Conservation (phyloP, 202 grass and related monocot species). For the Digitaria exilis region DNA sequence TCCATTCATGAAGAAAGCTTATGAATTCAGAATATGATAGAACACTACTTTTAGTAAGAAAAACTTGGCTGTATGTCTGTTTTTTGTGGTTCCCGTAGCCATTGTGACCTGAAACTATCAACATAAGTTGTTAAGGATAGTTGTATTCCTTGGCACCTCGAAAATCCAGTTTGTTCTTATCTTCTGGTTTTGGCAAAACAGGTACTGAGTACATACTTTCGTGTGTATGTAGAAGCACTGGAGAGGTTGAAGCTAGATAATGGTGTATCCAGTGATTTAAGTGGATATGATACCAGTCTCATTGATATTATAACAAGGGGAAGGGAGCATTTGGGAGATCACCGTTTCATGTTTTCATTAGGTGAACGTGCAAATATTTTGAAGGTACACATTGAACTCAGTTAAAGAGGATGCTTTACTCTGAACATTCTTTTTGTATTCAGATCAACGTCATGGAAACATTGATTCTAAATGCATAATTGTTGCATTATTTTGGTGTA, state of each 20-base stretch:
- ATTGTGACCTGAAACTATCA: background rate
- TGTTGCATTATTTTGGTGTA: background rate
- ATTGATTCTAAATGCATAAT: constrained; percentile 12
- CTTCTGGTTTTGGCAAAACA: constrained; percentile 31
- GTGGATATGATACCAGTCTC: constrained; percentile 59
- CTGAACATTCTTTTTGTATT: background rate
- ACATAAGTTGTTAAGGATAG: background rate
- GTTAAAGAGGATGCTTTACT: background rate
- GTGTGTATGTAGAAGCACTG: constrained; percentile 83
- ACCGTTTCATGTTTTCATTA: constrained; percentile 79
- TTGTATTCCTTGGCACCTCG: constrained; percentile 20
- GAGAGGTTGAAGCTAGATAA: constrained; percentile 67
- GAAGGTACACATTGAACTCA: constrained; percentile 55
- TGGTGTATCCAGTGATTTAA: constrained; percentile 58
- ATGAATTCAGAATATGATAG: constrained; percentile 12
- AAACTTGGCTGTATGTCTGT: background rate
- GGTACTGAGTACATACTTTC: constrained; percentile 73
- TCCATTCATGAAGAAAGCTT: background rate
- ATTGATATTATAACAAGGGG: constrained; percentile 67
- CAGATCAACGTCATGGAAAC: constrained; percentile 15
- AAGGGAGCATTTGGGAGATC: constrained; percentile 61
- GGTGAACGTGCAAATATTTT: constrained; percentile 86
- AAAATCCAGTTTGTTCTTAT: constrained; percentile 23
- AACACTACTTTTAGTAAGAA: background rate
- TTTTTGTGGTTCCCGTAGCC: constrained; percentile 1